Conservation (phyloP, 148 eudicot species). For the Fallopia convolvulus region DNA sequence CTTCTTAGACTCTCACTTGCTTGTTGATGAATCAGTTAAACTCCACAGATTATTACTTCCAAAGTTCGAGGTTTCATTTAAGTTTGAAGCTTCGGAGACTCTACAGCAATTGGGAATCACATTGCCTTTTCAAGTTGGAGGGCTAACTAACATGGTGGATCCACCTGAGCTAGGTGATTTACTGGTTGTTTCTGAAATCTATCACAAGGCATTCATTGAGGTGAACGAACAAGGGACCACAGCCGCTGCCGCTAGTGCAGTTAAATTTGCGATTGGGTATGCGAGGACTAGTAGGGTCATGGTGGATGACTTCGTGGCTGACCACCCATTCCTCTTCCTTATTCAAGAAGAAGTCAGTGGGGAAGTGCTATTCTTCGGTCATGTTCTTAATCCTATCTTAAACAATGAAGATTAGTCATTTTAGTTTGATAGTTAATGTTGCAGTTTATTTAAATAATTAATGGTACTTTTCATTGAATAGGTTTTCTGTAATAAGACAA, state of each 20-base stretch:
- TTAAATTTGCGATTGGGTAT: too few species aligned
- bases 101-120: conserved; percentile 52
- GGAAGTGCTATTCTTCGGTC: conserved; percentile 58
- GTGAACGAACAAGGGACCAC: conserved; percentile 87
- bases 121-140: conserved; percentile 47
- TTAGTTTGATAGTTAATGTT: too few species aligned
- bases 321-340: conserved; percentile 74
- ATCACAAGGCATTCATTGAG: conserved; percentile 73
- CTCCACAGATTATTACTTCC: conserved; percentile 60
- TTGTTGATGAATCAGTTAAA: conserved; percentile 19
- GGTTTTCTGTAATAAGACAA: too few species aligned
- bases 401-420: too few species aligned
- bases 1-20: conserved; percentile 43
- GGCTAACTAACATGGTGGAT: conserved; percentile 72
- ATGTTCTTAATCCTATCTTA: conserved; percentile 33
- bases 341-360: conserved; percentile 70
- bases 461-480: too few species aligned
- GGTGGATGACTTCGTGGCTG: conserved; percentile 86
- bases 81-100: conserved; percentile 57
- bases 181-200: conserved; percentile 49
- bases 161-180: conserved; percentile 20
- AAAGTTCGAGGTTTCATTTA: conserved; percentile 57
- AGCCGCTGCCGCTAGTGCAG: conserved; percentile 91
- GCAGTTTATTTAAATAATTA: too few species aligned
- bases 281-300: too few species aligned